Evolutionary conservation across 345 rosid species (phyloP).

Genomic region (Microcos paniculata): DNA sequence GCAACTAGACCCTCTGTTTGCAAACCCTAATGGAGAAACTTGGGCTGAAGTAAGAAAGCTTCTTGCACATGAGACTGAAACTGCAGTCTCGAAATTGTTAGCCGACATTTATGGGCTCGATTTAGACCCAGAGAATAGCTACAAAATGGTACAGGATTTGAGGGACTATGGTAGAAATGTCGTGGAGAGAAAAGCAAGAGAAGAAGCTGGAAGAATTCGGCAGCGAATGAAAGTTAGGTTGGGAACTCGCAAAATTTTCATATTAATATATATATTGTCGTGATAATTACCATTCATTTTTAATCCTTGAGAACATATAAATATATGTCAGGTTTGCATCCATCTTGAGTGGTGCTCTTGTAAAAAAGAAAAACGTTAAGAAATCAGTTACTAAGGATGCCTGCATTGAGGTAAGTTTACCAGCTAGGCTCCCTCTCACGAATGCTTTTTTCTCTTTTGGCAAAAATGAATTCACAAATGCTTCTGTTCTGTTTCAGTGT

Average conservation of each 20-base stretch:
- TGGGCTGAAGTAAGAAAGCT: constrained; percentile 62
- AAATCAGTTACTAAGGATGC: constrained; percentile 51
- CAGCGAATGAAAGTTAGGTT: constrained; percentile 69
- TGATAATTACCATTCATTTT: background rate
- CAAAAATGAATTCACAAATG: too few relatives aligned
- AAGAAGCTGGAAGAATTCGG: constrained; percentile 61
- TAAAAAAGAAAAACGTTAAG: constrained; percentile 53
- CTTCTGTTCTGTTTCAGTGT: constrained; percentile 43
- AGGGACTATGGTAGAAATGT: constrained; percentile 47
- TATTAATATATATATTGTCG: too few relatives aligned
- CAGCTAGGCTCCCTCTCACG: too few relatives aligned
- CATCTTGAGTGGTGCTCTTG: constrained; percentile 61
- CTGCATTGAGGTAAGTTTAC: constrained; percentile 50
- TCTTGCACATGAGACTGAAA: constrained; percentile 52
- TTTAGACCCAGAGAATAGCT: constrained; percentile 36
- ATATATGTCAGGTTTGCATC: constrained; percentile 49
- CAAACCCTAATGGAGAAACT: constrained; percentile 48
- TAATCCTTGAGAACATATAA: constrained; percentile 17
- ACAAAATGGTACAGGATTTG: constrained; percentile 46
- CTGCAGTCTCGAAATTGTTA: constrained; percentile 41
- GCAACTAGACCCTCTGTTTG: constrained; percentile 54
- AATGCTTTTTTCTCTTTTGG: too few relatives aligned
- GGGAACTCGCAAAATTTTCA: too few relatives aligned
- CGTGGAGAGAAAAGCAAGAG: constrained; percentile 65
- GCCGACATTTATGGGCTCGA: constrained; percentile 47